phyloP scores from a whole-genome alignment of 2,329 filamentous ascomycete species.

The Cladosporium oxysporum region DNA sequence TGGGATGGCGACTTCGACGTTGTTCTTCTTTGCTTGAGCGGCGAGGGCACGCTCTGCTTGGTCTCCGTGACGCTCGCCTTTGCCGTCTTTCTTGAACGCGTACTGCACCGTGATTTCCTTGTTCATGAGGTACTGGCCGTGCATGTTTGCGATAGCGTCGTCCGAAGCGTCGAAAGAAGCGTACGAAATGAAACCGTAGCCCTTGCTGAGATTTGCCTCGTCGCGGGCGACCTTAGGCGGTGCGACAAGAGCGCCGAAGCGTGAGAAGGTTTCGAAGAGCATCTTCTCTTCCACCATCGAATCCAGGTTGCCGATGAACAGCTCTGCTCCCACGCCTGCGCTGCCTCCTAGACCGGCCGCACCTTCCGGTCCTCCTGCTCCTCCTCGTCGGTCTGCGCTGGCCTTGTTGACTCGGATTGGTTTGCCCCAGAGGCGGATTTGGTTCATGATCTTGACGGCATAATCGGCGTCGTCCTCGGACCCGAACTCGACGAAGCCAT shows the following conservation, averaged over 20 bases:
- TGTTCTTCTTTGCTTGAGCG: conserved; percentile 89
- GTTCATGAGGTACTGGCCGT: conserved; percentile 94
- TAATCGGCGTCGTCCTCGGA: conserved; percentile 96
- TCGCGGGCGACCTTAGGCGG: conserved; percentile 91
- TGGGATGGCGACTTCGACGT: conserved; percentile 80
- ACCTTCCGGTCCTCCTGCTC: conserved; percentile 87
- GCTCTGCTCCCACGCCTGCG: conserved; percentile 85
- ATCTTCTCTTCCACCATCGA: conserved; percentile 93
- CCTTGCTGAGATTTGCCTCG: conserved; percentile 84
- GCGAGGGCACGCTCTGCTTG: conserved; percentile 89
- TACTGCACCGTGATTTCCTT: conserved; percentile 97
- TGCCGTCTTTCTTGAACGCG: conserved; percentile 98
- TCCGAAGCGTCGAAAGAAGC: conserved; percentile 92
- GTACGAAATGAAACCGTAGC: conserved; percentile 94
- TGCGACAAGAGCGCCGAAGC: conserved; percentile 82
- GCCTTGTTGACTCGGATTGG: conserved; percentile 96
- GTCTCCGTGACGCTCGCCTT: conserved; percentile 94
- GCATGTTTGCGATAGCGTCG: conserved; percentile 86
- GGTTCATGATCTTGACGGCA: conserved; percentile 94
- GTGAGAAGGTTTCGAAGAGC: conserved; percentile 90
- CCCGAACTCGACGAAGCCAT: conserved; percentile 98
- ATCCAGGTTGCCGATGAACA: conserved; percentile 96
- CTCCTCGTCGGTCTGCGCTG: conserved; percentile 89
- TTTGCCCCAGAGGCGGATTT: conserved; percentile 88
- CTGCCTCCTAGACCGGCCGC: conserved; percentile 94